phyloP scores from a whole-genome alignment of 1,139 yeast species.

The Hyphopichia buzzinii region DNA sequence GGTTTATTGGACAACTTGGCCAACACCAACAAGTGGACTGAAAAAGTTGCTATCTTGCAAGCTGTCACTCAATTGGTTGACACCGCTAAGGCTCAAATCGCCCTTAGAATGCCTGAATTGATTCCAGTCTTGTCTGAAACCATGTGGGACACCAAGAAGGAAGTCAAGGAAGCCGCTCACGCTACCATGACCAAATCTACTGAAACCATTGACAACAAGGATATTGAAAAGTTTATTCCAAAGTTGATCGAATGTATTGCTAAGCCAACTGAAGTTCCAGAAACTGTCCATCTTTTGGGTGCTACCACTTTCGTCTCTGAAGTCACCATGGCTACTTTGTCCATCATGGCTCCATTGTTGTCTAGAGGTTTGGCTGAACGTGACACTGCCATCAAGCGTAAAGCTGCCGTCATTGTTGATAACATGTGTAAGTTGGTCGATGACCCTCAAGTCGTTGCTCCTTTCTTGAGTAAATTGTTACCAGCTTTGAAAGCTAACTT shows the following conservation, averaged over 20 bases:
- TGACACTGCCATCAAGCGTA: constrained; percentile 98
- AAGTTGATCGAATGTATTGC: constrained; percentile 96
- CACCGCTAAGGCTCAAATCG: constrained; percentile 92
- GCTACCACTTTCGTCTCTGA: constrained; percentile 99
- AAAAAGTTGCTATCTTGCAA: constrained; percentile 87
- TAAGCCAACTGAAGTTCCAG: constrained; percentile 95
- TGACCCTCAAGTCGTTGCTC: constrained; percentile 99
- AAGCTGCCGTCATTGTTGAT: constrained; percentile 98
- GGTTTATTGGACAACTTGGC: constrained; percentile 67
- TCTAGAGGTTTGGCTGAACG: constrained; percentile 99
- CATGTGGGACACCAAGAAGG: constrained; percentile 99
- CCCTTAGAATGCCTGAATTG: constrained; percentile 98
- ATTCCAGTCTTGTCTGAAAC: constrained; percentile 98
- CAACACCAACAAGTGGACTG: constrained; percentile 93
- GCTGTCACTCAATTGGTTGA: constrained; percentile 87
- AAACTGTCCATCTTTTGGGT: constrained; percentile 98
- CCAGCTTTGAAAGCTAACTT: constrained; percentile 95
- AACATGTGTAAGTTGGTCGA: constrained; percentile 99
- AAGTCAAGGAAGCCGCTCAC: constrained; percentile 95
- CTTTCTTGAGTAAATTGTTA: constrained; percentile 91
- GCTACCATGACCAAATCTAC: constrained; percentile 95
- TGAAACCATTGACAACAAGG: constrained; percentile 98
- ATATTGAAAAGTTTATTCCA: constrained; percentile 98
- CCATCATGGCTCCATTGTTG: constrained; percentile 98
- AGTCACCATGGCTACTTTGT: constrained; percentile 98